Evolutionary conservation across 148 eudicot species (phyloP).

Genomic region (Rhododendron williamsianum): DNA sequence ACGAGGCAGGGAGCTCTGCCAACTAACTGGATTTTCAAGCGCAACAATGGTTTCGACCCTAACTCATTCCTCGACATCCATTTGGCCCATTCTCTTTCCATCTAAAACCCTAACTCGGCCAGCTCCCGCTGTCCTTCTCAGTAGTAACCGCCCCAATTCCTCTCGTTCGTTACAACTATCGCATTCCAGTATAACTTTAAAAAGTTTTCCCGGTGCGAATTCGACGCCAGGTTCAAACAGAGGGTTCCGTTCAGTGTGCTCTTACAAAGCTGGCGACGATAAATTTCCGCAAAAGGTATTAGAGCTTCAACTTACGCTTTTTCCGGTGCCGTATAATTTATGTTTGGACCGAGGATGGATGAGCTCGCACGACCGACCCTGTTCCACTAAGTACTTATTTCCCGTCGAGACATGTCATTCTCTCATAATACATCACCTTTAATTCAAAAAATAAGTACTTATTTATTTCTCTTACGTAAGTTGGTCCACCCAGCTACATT

Average conservation of each 20-base stretch:
- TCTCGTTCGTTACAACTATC: not conserved
- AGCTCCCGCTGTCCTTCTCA: not conserved
- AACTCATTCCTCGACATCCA: not conserved
- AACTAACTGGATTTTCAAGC: not conserved
- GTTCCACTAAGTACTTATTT: too few species aligned
- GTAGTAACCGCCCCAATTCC: not conserved
- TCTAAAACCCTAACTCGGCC: slow-evolving; percentile 16
- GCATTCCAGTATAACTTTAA: slow-evolving; percentile 7
- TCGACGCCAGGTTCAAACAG: slow-evolving; percentile 11
- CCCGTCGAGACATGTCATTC: too few species aligned
- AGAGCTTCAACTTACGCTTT: not conserved
- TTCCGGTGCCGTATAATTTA: too few species aligned
- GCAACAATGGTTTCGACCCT: not conserved
- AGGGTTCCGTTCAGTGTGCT: slow-evolving; percentile 22
- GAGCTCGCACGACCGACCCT: too few species aligned
- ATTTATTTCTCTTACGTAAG: too few species aligned
- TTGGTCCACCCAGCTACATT: not conserved
- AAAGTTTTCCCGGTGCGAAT: not conserved
- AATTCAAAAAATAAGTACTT: too few species aligned
- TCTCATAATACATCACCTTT: too few species aligned
- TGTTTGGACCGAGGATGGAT: too few species aligned
- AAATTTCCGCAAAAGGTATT: slow-evolving; percentile 30
- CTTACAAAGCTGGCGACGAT: slow-evolving; percentile 23
- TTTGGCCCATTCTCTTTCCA: slow-evolving; percentile 5
- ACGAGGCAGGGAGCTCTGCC: not conserved